Conservation (phyloP, 228 moss, liverwort and hornwort species). For the Sphagnum fallax region DNA sequence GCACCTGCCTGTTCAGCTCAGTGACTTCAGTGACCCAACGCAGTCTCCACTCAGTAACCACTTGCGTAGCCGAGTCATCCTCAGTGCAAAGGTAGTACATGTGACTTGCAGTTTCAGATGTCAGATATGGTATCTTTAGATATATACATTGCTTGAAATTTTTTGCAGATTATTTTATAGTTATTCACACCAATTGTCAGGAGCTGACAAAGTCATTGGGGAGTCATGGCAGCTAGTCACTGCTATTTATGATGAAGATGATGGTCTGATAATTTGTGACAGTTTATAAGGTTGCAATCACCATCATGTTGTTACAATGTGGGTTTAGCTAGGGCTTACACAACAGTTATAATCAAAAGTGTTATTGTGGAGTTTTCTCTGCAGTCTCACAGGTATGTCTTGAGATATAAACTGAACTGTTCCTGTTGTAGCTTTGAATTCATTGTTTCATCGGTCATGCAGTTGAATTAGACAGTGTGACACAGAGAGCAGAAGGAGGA, state of each 20-base stretch:
- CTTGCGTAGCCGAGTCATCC: constrained; percentile 16
- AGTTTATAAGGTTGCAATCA: too few relatives aligned
- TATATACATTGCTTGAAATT: neutral
- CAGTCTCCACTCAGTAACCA: constrained; percentile 8
- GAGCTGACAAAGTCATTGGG: too few relatives aligned
- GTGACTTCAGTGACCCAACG: constrained; percentile 3
- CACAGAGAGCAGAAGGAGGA: too few relatives aligned
- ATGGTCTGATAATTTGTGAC: neutral
- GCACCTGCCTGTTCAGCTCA: constrained; percentile 17
- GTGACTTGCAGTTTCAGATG: neutral
- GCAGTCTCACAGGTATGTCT: too few relatives aligned
- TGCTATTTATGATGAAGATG: neutral
- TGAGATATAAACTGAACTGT: too few relatives aligned
- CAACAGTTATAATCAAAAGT: too few relatives aligned
- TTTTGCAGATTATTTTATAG: neutral
- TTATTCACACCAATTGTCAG: neutral
- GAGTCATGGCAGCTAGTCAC: neutral
- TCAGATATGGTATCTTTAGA: neutral
- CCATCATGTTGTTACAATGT: too few relatives aligned
- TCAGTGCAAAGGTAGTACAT: constrained; percentile 31
- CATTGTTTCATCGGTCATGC: too few relatives aligned
- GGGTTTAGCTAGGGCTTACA: too few relatives aligned
- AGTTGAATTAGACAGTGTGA: too few relatives aligned
- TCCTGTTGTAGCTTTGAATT: too few relatives aligned
- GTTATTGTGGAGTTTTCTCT: too few relatives aligned